phyloP scores from a whole-genome alignment of 805 yeast species.

The Starmerella lactis-condensi region DNA sequence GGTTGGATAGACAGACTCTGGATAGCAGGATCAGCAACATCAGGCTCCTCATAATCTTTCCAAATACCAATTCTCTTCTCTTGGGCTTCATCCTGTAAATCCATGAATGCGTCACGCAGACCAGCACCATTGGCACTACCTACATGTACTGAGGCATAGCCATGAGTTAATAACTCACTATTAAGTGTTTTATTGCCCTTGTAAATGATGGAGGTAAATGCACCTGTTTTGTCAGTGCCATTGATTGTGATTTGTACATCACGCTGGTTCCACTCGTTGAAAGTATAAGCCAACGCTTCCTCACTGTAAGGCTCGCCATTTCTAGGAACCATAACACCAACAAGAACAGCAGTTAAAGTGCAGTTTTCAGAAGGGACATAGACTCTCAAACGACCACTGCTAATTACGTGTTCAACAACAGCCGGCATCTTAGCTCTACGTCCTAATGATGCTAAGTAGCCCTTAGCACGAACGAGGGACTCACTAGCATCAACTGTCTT shows the following conservation, averaged over 20 bases:
- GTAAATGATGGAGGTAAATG: slow-evolving; percentile 56
- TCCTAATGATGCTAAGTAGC: slow-evolving; percentile 51
- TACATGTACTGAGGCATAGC: slow-evolving; percentile 47
- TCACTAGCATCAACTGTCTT: slow-evolving; percentile 67
- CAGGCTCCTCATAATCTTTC: slow-evolving; percentile 30
- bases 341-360: slow-evolving; percentile 50
- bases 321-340: slow-evolving; percentile 42
- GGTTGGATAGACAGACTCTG: no score
- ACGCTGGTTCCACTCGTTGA: slow-evolving; percentile 44
- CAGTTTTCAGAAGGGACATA: slow-evolving; percentile 53
- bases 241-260: slow-evolving; percentile 53
- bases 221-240: slow-evolving; percentile 59
- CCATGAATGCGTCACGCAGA: slow-evolving; percentile 33
- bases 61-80: slow-evolving; percentile 42
- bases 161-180: slow-evolving; percentile 37
- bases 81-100: slow-evolving; percentile 48
- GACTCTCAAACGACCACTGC: slow-evolving; percentile 51
- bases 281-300: slow-evolving; percentile 36
- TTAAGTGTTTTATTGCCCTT: slow-evolving; percentile 28
- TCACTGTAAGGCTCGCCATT: slow-evolving; percentile 24
- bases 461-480: slow-evolving; percentile 47
- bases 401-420: slow-evolving; percentile 50
- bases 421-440: slow-evolving; percentile 48
- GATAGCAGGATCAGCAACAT: slow-evolving; percentile 16
- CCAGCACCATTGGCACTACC: slow-evolving; percentile 43